A percentile compares a stretch with the other conserved stretches of the same genome.
Evolutionary conservation across 768 basidiomycete species (phyloP).

Genomic region (Russula ochroleuca): DNA sequence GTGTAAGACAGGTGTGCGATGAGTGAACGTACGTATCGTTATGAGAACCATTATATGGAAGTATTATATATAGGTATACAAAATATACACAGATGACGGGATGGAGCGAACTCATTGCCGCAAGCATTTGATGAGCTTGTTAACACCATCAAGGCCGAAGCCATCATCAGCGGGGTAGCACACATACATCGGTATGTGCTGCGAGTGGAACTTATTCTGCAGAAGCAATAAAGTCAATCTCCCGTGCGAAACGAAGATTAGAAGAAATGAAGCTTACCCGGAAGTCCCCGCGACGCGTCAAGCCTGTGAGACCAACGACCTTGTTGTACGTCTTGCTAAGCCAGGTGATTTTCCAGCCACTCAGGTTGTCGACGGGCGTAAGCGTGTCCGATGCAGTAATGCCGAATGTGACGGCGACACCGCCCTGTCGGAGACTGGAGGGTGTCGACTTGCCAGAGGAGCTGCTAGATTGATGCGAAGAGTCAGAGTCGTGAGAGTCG

Average conservation of each 20-base stretch:
- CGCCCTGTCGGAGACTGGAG: constrained; percentile 28
- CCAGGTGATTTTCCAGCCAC: constrained; percentile 45
- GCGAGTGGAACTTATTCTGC: constrained; percentile 46
- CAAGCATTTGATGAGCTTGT: constrained; percentile 38
- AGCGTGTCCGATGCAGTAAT: constrained; percentile 44
- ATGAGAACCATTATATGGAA: not conserved
- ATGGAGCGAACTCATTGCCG: constrained; percentile 17
- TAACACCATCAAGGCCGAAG: constrained; percentile 45
- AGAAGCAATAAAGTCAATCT: constrained; percentile 1
- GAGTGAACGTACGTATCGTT: not conserved
- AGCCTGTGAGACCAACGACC: constrained; percentile 39
- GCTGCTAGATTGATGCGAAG: not conserved
- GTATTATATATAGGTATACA: not conserved
- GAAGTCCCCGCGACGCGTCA: constrained; percentile 44
- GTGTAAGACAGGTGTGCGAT: not conserved
- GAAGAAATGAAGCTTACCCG: constrained; percentile 34
- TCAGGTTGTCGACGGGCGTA: constrained; percentile 41
- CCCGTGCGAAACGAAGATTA: too few relatives aligned
- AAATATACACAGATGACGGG: not conserved
- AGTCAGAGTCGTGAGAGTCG: constrained; percentile 9
- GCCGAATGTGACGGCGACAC: constrained; percentile 45
- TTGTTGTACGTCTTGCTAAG: constrained; percentile 43
- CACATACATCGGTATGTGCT: constrained; percentile 44
- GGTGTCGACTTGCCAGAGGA: constrained; percentile 15
- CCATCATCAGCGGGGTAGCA: constrained; percentile 46